These are phyloP conservation scores for Akanthomyces muscarius DNA, from an alignment of 2,329 filamentous ascomycete species.

Conservation along the genomic window DNA sequence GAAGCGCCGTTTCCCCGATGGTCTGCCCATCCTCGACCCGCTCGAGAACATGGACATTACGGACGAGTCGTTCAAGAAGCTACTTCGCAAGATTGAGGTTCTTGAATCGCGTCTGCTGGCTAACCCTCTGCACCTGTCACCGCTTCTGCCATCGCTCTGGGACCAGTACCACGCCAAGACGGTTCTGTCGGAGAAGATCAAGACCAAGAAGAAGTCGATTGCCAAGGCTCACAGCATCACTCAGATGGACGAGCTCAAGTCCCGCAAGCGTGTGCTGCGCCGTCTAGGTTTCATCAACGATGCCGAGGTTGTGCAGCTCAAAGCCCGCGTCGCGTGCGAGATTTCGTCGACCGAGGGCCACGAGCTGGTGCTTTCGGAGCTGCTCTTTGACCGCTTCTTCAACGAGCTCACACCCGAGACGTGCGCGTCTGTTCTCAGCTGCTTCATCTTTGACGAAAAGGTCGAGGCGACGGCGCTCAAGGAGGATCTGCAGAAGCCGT, in stretches of 20 bases:
- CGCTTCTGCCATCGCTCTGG: constrained; percentile 78
- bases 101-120: constrained; percentile 84
- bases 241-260: constrained; percentile 94
- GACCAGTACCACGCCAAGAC: constrained; percentile 83
- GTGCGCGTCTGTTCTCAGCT: constrained; percentile 79
- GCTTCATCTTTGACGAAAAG: constrained; percentile 98
- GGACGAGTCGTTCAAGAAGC: constrained; percentile 89
- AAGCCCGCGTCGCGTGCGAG: constrained; percentile 95
- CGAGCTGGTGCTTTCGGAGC: constrained; percentile 85
- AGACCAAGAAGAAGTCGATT: constrained; percentile 83
- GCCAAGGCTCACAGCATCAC: constrained; percentile 79
- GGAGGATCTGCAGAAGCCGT: constrained; percentile 83
- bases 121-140: constrained; percentile 89
- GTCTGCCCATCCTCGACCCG: constrained; percentile 82
- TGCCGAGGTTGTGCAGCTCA: constrained; percentile 89
- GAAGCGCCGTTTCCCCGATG: constrained; percentile 84
- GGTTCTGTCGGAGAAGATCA: constrained; percentile 71
- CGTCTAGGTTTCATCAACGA: constrained; percentile 96
- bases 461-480: constrained; percentile 71
- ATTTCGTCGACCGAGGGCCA: constrained; percentile 90
- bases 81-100: constrained; percentile 93
- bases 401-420: constrained; percentile 89
- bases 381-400: constrained; percentile 97
- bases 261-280: constrained; percentile 88
- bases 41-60: constrained; percentile 95